Evolutionary conservation across 331 rosid species (phyloP).

Genomic region (Malus hybrid): DNA sequence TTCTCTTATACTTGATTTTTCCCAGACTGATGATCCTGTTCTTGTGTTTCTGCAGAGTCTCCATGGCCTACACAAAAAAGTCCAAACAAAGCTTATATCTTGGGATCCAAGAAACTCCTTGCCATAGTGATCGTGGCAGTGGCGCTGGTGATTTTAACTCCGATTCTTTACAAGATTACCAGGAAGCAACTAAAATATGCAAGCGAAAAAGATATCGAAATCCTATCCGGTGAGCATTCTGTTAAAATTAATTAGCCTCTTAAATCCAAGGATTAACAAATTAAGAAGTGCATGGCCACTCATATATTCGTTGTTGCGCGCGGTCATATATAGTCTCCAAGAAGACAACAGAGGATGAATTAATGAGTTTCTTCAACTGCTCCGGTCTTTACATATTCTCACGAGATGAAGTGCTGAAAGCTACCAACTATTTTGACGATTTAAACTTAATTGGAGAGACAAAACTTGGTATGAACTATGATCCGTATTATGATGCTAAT

Average conservation of each 20-base stretch:
- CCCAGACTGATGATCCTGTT: neutral
- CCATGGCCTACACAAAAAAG: neutral
- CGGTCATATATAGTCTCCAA: neutral
- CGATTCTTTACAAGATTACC: neutral
- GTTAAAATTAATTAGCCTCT: neutral
- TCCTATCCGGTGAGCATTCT: neutral
- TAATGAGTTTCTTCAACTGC: neutral
- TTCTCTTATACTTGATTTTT: neutral
- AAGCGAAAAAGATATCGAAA: neutral
- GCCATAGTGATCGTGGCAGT: neutral
- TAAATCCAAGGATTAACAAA: neutral
- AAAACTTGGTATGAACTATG: neutral
- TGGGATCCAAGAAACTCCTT: slow-evolving; percentile 1
- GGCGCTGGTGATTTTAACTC: neutral
- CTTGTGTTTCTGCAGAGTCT: neutral
- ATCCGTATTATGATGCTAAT: neutral
- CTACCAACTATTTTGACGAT: neutral
- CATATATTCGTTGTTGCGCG: neutral
- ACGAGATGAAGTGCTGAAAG: neutral
- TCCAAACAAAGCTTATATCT: neutral
- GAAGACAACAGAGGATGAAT: neutral
- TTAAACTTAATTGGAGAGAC: neutral
- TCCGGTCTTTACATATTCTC: neutral
- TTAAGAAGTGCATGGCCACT: neutral
- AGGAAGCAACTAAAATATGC: neutral